Percentiles rank a stretch among this genome's conserved stretches.
phyloP scores from a whole-genome alignment of 306 rosid genomes.

The Cicer yamashitae region DNA sequence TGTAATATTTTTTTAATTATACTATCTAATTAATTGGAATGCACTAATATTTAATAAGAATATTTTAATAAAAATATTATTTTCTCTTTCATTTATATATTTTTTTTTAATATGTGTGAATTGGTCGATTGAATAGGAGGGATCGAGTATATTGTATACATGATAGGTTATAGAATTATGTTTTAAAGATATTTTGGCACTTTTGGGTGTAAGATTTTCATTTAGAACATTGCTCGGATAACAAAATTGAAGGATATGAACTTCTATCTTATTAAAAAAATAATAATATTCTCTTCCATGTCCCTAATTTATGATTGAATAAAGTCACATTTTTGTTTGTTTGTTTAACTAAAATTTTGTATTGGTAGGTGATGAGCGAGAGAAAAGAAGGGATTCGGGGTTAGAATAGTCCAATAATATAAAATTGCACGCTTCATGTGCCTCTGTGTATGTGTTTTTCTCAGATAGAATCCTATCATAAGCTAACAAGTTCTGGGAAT shows the following conservation, averaged over 20 bases:
- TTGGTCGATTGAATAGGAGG: too few relatives aligned
- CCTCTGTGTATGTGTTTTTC: conserved; percentile 51
- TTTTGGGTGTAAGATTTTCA: conserved; percentile 17
- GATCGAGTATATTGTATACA: too few relatives aligned
- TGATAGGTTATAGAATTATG: too few relatives aligned
- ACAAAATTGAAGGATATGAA: conserved; percentile 22
- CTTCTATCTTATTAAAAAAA: conserved; percentile 34
- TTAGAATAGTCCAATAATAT: conserved; percentile 43
- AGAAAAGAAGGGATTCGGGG: conserved; percentile 41
- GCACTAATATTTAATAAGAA: too few relatives aligned
- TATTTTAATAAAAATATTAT: too few relatives aligned
- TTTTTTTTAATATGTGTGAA: too few relatives aligned
- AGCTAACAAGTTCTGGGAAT: conserved; percentile 71
- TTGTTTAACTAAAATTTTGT: not conserved
- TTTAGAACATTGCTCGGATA: not conserved
- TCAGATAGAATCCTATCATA: conserved; percentile 62
- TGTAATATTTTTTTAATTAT: not conserved
- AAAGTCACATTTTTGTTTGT: conserved; percentile 15
- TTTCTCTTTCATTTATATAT: too few relatives aligned
- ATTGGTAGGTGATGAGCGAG: conserved; percentile 17
- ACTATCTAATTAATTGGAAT: too few relatives aligned
- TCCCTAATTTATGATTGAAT: not conserved
- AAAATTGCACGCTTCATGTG: conserved; percentile 64
- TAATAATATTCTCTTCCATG: not conserved
- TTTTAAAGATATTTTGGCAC: not conserved